Evolutionary conservation across 2,329 filamentous ascomycete species (phyloP).

Genomic region (Ophiocordyceps sinensis): DNA sequence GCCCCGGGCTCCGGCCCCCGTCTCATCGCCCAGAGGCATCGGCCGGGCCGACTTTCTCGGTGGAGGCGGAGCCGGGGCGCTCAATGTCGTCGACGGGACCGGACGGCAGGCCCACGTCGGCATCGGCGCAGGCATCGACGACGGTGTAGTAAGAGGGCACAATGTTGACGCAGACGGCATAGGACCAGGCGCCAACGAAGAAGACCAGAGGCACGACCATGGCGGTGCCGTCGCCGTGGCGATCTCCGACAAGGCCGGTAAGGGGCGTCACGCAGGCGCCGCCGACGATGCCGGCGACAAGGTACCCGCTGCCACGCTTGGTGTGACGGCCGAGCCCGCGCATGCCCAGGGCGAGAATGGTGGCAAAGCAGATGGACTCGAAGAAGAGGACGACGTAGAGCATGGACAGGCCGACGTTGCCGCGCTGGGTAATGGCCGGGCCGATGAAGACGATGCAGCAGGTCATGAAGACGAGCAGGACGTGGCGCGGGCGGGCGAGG

Average conservation of each 20-base stretch:
- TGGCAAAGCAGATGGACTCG: slow-evolving; percentile 68
- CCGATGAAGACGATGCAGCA: slow-evolving; percentile 48
- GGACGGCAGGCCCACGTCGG: slow-evolving; percentile 15
- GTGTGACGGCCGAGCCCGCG: slow-evolving; percentile 62
- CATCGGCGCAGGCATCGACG: slow-evolving; percentile 40
- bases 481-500: slow-evolving; percentile 47
- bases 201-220: slow-evolving; percentile 53
- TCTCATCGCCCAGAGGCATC: neutral
- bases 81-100: slow-evolving; percentile 6
- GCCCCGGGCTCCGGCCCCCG: too few species aligned
- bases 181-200: slow-evolving; percentile 40
- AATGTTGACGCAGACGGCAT: slow-evolving; percentile 51
- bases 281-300: slow-evolving; percentile 53
- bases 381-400: slow-evolving; percentile 63
- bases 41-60: slow-evolving; percentile 2
- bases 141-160: slow-evolving; percentile 46
- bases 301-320: slow-evolving; percentile 60
- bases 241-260: slow-evolving; percentile 52
- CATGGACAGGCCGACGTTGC: slow-evolving; percentile 39
- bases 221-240: slow-evolving; percentile 40
- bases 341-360: slow-evolving; percentile 65
- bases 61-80: neutral
- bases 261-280: slow-evolving; percentile 63
- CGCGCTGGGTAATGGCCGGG: slow-evolving; percentile 30
- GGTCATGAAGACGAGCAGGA: slow-evolving; percentile 53